These are phyloP conservation scores for Penicillium glabrum DNA, from an alignment of 2,329 filamentous ascomycete species.

Conservation along the genomic window DNA sequence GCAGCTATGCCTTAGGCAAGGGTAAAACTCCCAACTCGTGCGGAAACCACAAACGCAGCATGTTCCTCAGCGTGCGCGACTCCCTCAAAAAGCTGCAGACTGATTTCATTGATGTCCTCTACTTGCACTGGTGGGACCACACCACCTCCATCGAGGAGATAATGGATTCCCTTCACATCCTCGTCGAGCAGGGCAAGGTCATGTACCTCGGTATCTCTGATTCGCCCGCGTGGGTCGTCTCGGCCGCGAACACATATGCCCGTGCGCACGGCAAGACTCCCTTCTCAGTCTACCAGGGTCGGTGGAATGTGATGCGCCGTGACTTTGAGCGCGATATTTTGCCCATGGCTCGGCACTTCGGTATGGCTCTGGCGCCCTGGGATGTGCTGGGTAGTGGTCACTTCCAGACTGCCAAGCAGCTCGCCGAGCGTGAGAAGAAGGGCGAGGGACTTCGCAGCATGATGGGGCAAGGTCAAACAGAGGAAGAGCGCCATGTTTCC, in stretches of 20 bases:
- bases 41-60: slow-evolving; percentile 9
- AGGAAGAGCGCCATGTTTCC: neutral
- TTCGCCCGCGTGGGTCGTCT: slow-evolving; percentile 42
- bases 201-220: slow-evolving; percentile 44
- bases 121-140: slow-evolving; percentile 56
- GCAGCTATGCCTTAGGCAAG: slow-evolving; percentile 40
- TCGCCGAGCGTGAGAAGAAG: neutral
- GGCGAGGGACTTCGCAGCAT: neutral
- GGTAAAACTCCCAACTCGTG: slow-evolving; percentile 43
- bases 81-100: slow-evolving; percentile 48
- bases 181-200: slow-evolving; percentile 42
- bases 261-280: slow-evolving; percentile 36
- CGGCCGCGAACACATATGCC: slow-evolving; percentile 40
- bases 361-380: slow-evolving; percentile 57
- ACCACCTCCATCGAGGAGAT: slow-evolving; percentile 31
- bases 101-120: slow-evolving; percentile 46
- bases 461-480: neutral
- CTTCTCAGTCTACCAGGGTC: slow-evolving; percentile 40
- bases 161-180: slow-evolving; percentile 30
- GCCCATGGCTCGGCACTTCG: slow-evolving; percentile 39
- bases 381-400: slow-evolving; percentile 21
- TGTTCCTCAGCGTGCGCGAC: slow-evolving; percentile 37
- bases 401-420: neutral
- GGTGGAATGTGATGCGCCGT: slow-evolving; percentile 36
- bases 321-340: slow-evolving; percentile 43